Evolutionary conservation across 202 grass and related monocot species (phyloP), one percentile per base, ranked within the genome.

Genomic region (Setaria italica): DNA sequence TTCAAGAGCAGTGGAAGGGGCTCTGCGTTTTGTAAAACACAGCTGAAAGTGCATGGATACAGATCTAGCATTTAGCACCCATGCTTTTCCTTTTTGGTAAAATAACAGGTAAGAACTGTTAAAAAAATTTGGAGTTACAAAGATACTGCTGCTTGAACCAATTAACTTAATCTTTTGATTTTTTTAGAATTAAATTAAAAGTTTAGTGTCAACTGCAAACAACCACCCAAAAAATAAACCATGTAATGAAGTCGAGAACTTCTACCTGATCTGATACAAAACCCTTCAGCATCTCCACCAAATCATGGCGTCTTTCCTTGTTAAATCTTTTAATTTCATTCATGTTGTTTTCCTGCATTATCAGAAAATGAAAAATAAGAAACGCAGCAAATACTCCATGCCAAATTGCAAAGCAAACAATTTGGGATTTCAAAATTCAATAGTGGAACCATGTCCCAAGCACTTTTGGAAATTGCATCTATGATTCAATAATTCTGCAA

Each of bases 181-280:
- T 87, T 50, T 11, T 41, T 91, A 69, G 11, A 30, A 62, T 0
- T 30, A 32, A 37, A 49, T 56, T 70, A 10, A 37, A 81, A 77
- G 13, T 55, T 45, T 72, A 62, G 7, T 79, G 21, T 7, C 76
- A 46, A 62, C 55, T 49, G 42, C 45, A 37, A 70, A 82, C 59
- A 76, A 17, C 9, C 53, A 79, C 54, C 25, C 11, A 16, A 37
- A 42, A 11, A 75, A 74, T 30, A 48, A 90, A 80, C 16, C 30
- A 79, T 43, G 47, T 39, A 43, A 42, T 29, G 21, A 74, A 86
- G 30, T 19, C 69, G 37, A 77, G 42, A 62, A 43, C 77, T 70
- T 83, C 25, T 91, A 99, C 97, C 97, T 99, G 88, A 87, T 89
- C 90, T 79, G 74, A 87, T 72, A 94, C 90, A 91, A 97, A 97